A percentile compares a stretch with the other conserved stretches of the same genome.
phyloP scores from a whole-genome alignment of 441 rosid species.

The Populus trichocarpa region DNA sequence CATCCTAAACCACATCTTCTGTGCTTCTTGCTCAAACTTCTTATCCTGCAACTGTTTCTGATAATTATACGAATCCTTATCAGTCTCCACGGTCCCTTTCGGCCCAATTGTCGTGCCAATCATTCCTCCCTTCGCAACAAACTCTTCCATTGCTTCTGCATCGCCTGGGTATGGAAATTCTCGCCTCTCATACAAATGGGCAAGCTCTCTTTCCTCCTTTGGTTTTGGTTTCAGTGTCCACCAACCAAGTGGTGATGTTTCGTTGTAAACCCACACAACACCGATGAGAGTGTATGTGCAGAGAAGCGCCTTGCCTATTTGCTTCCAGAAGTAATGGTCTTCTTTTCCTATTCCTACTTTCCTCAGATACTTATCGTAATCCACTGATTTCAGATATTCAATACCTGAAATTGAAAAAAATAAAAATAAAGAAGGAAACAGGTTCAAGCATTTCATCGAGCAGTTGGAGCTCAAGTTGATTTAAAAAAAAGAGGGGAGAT shows the following conservation, averaged over 20 bases:
- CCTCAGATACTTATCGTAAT: constrained; percentile 51
- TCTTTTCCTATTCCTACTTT: constrained; percentile 72
- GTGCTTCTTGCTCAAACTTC: constrained; percentile 63
- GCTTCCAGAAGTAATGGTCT: constrained; percentile 71
- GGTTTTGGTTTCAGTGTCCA: constrained; percentile 82
- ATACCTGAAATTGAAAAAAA: constrained; percentile 33
- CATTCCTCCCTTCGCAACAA: constrained; percentile 73
- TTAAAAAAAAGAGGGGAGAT: not conserved
- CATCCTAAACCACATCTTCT: constrained; percentile 77
- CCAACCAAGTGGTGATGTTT: constrained; percentile 86
- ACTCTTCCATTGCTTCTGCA: constrained; percentile 82
- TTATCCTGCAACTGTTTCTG: constrained; percentile 63
- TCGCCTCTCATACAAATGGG: constrained; percentile 66
- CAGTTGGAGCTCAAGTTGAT: constrained; percentile 6
- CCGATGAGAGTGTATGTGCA: constrained; percentile 69
- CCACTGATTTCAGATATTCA: constrained; percentile 44
- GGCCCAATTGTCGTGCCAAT: constrained; percentile 68
- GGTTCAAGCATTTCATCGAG: constrained; percentile 23
- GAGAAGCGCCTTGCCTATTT: constrained; percentile 66
- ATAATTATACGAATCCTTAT: constrained; percentile 45
- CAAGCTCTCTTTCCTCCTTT: constrained; percentile 76
- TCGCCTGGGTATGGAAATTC: constrained; percentile 85
- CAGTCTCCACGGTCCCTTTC: constrained; percentile 55
- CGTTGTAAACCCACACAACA: constrained; percentile 63
- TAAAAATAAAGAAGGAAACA: not conserved